phyloP scores from a whole-genome alignment of 148 eudicot genomes.

The Vaccinium darrowii region DNA sequence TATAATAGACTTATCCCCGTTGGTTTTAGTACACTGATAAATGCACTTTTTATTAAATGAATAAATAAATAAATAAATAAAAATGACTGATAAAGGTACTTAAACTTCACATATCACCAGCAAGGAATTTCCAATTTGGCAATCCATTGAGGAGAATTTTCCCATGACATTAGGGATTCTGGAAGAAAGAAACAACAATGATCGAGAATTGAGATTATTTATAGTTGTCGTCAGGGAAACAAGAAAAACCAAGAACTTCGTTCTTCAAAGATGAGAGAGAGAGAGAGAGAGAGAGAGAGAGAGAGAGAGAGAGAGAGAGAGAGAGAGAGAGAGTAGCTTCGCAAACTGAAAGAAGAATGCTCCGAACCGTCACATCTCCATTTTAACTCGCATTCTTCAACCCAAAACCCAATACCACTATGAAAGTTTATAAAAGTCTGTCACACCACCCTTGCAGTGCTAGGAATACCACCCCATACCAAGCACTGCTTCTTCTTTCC shows the following conservation, averaged over 20 bases:
- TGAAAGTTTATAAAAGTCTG: not conserved
- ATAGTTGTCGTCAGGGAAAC: not conserved
- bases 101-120: not conserved
- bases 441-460: not conserved
- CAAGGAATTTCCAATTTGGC: not conserved
- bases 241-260: not conserved
- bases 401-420: not conserved
- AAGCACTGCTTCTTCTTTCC: not conserved
- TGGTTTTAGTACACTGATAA: not conserved
- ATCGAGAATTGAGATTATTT: not conserved
- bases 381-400: not conserved
- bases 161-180: not conserved
- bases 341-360: no score
- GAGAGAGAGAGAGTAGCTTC: not conserved
- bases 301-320: no score
- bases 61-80: no score
- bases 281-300: not conserved
- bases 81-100: not conserved
- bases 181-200: not conserved
- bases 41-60: not conserved
- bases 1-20: not conserved
- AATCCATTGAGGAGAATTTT: not conserved
- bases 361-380: not conserved
- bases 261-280: not conserved
- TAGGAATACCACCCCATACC: not conserved